Evolutionary conservation across 257 asterid species (phyloP).

Genomic region (Marsdenia floribunda): DNA sequence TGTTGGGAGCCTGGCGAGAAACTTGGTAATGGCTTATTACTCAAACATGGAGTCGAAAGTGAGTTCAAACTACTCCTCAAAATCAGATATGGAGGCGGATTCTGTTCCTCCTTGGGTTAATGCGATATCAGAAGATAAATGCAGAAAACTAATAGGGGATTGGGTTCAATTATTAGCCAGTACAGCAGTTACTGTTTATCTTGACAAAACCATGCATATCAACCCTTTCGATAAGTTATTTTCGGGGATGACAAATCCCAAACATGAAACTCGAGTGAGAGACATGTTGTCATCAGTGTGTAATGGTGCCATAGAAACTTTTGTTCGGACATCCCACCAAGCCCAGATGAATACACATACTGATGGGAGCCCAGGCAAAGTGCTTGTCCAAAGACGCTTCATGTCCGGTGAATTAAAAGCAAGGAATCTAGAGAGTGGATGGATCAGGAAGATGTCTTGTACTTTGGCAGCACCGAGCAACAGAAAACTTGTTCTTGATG

Average conservation of each 20-base stretch:
- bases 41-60: slow-evolving; percentile 17
- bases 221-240: slow-evolving; percentile 58
- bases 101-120: slow-evolving; percentile 35
- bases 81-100: slow-evolving; percentile 6
- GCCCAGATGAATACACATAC: slow-evolving; percentile 22
- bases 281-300: slow-evolving; percentile 48
- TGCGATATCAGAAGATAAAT: slow-evolving; percentile 38
- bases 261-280: slow-evolving; percentile 47
- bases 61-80: not conserved
- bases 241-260: slow-evolving; percentile 62
- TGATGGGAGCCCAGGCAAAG: slow-evolving; percentile 14
- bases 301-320: slow-evolving; percentile 53
- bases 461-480: slow-evolving; percentile 46
- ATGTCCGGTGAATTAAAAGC: slow-evolving; percentile 13
- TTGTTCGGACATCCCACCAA: slow-evolving; percentile 47
- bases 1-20: slow-evolving; percentile 61
- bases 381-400: slow-evolving; percentile 8
- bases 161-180: slow-evolving; percentile 47
- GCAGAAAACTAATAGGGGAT: slow-evolving; percentile 49
- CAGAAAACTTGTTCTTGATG: slow-evolving; percentile 43
- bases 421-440: slow-evolving; percentile 27
- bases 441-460: slow-evolving; percentile 36
- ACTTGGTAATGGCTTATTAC: slow-evolving; percentile 42
- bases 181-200: slow-evolving; percentile 59
- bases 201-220: slow-evolving; percentile 53